Percentiles rank a stretch among this genome's conserved stretches.
Evolutionary conservation across 1,139 yeast species (phyloP).

Genomic region (Dujonia santamariae): DNA sequence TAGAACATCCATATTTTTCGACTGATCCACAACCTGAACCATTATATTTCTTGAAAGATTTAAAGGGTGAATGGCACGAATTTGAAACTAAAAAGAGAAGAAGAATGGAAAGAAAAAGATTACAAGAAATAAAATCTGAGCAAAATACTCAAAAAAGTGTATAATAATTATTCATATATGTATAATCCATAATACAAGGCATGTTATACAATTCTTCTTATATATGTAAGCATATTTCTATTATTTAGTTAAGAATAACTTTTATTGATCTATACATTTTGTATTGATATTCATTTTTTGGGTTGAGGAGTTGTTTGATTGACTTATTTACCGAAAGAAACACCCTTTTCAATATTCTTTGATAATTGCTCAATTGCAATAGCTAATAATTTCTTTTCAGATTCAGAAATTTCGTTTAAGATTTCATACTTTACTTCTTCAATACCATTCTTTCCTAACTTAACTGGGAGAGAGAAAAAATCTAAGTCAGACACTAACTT

Average conservation of each 20-base stretch:
- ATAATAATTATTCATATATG: not conserved
- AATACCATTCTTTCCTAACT: conserved; percentile 44
- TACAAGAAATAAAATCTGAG: conserved; percentile 6
- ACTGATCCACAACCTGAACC: conserved; percentile 67
- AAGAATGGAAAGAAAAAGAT: conserved; percentile 50
- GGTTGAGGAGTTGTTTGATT: conserved; percentile 10
- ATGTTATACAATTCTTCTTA: not conserved
- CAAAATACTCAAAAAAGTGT: too few relatives aligned
- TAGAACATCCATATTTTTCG: conserved; percentile 64
- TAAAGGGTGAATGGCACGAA: conserved; percentile 93
- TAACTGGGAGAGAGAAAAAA: conserved; percentile 63
- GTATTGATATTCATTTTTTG: not conserved
- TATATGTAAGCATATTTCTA: not conserved
- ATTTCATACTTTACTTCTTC: conserved; percentile 34
- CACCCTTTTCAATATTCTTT: conserved; percentile 60
- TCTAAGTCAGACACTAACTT: conserved; percentile 40
- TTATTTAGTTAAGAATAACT: too few relatives aligned
- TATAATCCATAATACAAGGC: not conserved
- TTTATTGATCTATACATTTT: not conserved
- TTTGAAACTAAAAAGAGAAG: conserved; percentile 88
- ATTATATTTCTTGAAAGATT: conserved; percentile 48
- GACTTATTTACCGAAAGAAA: conserved; percentile 55
- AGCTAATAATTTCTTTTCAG: conserved; percentile 46
- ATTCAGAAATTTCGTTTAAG: conserved; percentile 28
- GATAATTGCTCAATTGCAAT: conserved; percentile 54